These are phyloP conservation scores for Macroventuria anomochaeta DNA, from an alignment of 2,329 filamentous ascomycete species.

Conservation along the genomic window DNA sequence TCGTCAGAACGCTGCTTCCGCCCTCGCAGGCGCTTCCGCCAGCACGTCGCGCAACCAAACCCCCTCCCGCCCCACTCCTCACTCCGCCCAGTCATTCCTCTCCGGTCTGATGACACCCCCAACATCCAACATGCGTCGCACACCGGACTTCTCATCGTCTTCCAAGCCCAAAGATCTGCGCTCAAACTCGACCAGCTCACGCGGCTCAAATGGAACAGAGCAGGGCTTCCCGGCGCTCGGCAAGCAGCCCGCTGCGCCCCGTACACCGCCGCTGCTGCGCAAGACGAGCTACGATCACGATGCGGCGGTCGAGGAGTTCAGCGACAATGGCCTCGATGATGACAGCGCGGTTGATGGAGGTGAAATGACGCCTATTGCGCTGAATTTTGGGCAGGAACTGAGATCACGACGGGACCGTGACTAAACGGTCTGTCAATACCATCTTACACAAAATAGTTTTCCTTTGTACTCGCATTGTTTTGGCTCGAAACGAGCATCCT, in stretches of 20 bases:
- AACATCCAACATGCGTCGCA: slow-evolving; percentile 72
- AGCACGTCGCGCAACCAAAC: slow-evolving; percentile 41
- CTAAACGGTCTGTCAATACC: background rate
- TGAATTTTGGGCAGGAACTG: slow-evolving; percentile 44
- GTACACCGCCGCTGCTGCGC: slow-evolving; percentile 63
- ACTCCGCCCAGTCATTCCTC: slow-evolving; percentile 66
- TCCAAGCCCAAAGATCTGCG: slow-evolving; percentile 33
- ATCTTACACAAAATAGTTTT: slow-evolving; percentile 6
- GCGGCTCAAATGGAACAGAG: slow-evolving; percentile 32
- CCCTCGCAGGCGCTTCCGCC: slow-evolving; percentile 45
- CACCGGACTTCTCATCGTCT: slow-evolving; percentile 55
- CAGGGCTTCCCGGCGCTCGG: slow-evolving; percentile 43
- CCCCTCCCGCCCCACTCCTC: slow-evolving; percentile 49
- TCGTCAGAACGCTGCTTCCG: slow-evolving; percentile 56
- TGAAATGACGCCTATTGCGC: slow-evolving; percentile 42
- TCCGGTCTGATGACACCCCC: slow-evolving; percentile 91
- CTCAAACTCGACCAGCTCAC: slow-evolving; percentile 38
- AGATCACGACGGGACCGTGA: slow-evolving; percentile 13
- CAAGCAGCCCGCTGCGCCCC: slow-evolving; percentile 35
- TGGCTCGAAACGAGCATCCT: slow-evolving; percentile 13
- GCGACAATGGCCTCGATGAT: slow-evolving; percentile 58
- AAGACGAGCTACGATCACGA: slow-evolving; percentile 66
- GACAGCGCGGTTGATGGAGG: slow-evolving; percentile 55
- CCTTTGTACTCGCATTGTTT: slow-evolving; percentile 12
- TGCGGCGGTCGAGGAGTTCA: slow-evolving; percentile 59